Percentiles rank a stretch among this genome's conserved stretches.
Evolutionary conservation across 495 filamentous ascomycete genomes (phyloP).

Genomic region (Friedmanniomyces endolithicus): DNA sequence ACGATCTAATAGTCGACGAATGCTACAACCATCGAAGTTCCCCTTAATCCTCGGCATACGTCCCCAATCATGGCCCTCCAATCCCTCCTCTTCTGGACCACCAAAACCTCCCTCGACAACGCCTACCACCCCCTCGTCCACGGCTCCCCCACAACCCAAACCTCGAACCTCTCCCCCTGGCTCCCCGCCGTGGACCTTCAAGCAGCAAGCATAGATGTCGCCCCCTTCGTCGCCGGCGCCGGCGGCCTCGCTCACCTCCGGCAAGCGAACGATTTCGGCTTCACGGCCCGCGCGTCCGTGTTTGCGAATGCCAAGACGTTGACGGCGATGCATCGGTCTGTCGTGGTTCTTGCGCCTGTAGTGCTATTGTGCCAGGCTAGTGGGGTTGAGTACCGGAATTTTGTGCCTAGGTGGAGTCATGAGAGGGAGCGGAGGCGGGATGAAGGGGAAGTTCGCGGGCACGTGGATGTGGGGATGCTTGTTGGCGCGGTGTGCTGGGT

Average conservation of each 20-base stretch:
- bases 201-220: conserved; percentile 14
- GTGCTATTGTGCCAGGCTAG: conserved; percentile 9
- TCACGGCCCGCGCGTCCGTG: conserved; percentile 8
- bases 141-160: neutral
- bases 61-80: conserved; percentile 2
- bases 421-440: conserved; percentile 18
- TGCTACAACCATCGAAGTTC: neutral
- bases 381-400: conserved; percentile 11
- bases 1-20: no score
- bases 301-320: conserved; percentile 14
- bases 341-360: neutral
- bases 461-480: conserved; percentile 14
- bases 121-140: conserved; percentile 10
- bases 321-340: conserved; percentile 12
- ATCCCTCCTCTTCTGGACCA: conserved; percentile 10
- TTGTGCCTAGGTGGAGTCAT: conserved; percentile 15
- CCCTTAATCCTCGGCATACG: neutral
- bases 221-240: conserved; percentile 16
- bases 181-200: conserved; percentile 9
- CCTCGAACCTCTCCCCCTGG: conserved; percentile 6
- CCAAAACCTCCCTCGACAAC: conserved; percentile 12
- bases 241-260: conserved; percentile 12
- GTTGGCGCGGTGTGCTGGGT: conserved; percentile 10
- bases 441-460: conserved; percentile 14
- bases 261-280: conserved; percentile 12